Conservation (phyloP, 129 eudicot species). For the Ambrosia trifida region DNA sequence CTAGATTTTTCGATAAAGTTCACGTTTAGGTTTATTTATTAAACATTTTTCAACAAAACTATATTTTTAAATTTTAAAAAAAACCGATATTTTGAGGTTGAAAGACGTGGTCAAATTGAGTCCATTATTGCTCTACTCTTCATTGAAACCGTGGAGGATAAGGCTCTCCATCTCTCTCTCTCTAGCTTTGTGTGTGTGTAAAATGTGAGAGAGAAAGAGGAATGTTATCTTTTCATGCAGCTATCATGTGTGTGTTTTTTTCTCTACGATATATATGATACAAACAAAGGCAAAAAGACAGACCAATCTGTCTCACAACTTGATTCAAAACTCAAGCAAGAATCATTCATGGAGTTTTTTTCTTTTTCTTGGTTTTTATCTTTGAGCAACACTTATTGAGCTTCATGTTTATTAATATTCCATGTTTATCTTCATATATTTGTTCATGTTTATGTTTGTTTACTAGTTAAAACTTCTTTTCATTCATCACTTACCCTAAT, state of each 20-base stretch:
- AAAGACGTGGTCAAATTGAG: slow-evolving; percentile 38
- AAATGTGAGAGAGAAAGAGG: slow-evolving; percentile 32
- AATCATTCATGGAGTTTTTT: slow-evolving; percentile 28
- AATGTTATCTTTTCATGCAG: slow-evolving; percentile 37
- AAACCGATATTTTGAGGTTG: neutral
- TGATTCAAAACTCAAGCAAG: slow-evolving; percentile 23
- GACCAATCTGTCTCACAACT: slow-evolving; percentile 32
- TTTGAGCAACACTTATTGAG: slow-evolving; percentile 6
- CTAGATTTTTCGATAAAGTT: neutral
- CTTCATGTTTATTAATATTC: neutral
- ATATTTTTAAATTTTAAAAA: no score
- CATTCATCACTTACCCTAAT: neutral
- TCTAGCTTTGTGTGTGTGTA: neutral
- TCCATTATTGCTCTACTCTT: slow-evolving; percentile 30
- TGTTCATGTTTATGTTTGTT: slow-evolving; percentile 11
- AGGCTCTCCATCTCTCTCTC: slow-evolving; percentile 32
- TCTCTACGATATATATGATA: slow-evolving; percentile 36
- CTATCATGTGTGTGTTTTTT: slow-evolving; percentile 39
- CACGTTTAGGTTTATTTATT: neutral
- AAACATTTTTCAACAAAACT: neutral
- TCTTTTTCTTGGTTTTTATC: slow-evolving; percentile 17
- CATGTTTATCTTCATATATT: neutral
- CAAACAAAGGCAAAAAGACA: slow-evolving; percentile 45
- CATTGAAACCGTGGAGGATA: slow-evolving; percentile 37
- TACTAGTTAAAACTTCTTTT: neutral